These are phyloP conservation scores for Cytospora piceae DNA, from an alignment of 2,329 filamentous ascomycete species.

Conservation along the genomic window DNA sequence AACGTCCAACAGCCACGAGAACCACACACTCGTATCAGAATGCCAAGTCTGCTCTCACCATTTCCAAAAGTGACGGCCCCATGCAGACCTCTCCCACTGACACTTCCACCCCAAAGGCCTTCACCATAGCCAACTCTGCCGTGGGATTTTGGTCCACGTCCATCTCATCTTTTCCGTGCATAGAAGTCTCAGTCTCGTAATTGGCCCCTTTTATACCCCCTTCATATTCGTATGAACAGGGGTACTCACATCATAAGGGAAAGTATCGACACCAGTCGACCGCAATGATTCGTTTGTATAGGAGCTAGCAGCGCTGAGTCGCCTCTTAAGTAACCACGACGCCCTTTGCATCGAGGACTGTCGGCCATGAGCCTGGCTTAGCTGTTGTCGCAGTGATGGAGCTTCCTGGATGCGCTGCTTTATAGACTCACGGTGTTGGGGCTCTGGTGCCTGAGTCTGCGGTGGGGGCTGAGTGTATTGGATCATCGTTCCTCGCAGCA, in stretches of 20 bases:
- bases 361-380: not conserved
- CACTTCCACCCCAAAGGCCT: not conserved
- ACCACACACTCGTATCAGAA: not conserved
- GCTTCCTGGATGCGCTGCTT: not conserved
- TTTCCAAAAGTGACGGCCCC: not conserved
- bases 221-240: not conserved
- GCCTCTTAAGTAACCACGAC: not conserved
- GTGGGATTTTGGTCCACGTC: not conserved
- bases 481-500: slow-evolving; percentile 10
- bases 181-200: too few relatives aligned
- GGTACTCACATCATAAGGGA: not conserved
- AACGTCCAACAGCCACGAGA: not conserved
- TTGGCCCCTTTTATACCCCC: too few relatives aligned
- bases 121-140: not conserved
- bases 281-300: not conserved
- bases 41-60: not conserved
- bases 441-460: not conserved
- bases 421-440: not conserved
- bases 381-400: not conserved
- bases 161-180: not conserved
- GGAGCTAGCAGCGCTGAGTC: not conserved
- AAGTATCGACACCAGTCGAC: not conserved
- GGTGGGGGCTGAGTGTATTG: too few relatives aligned
- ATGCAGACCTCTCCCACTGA: not conserved
- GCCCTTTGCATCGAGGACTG: not conserved